Base-by-base conservation (phyloP, 768 basidiomycete species). In the Hydnum rufescens region DNA sequence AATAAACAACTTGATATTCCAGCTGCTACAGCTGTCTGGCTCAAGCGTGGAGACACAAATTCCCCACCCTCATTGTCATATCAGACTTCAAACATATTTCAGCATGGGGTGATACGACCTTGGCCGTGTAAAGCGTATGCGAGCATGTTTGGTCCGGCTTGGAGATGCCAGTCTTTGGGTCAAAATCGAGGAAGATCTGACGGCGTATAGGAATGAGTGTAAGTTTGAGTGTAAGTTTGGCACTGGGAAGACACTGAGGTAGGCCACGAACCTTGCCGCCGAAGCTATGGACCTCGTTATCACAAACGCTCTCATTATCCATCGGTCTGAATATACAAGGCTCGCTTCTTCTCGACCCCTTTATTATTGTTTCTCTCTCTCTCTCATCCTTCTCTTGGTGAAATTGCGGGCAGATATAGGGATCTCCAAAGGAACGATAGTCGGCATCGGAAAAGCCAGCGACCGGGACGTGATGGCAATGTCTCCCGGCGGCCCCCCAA, bases 271-370 rank as follows among this genome's bases (percentile, higher is more conserved):
- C 4, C 92, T 74, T 0, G 74, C 82, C 5, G 57, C 60, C 0
- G 79, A 85, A 47, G 72, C 78, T 0, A 74, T 97, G 44, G 93
- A 99, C 63, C 74, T 95, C 23, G 80, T 96, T 53, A 89, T 99
- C 63, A 97, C 89, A 39, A 97, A 95, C 61, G 89, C 86, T 2
- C 71, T 99, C 49, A 81, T 99, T 57, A 67, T 99, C 34, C 90
- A 99, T 63, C 96, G 87, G 85, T 77, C 76, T 29, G 90, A 2
- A 95, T 97, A 55, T 86, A 82, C 76, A 96, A 96, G 74, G 87
- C 80, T 59, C 8, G 39, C 8, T 25, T 28, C 26, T 49, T 30
- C 32, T 8, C 8, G 25, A 29, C 44, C 25, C 16, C 25, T 28
- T 16, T 51, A 29, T n/a, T 52, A 18, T 39, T 18, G 34, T 53